phyloP scores from a whole-genome alignment of 257 asterid genomes.

The Petunia secreta region DNA sequence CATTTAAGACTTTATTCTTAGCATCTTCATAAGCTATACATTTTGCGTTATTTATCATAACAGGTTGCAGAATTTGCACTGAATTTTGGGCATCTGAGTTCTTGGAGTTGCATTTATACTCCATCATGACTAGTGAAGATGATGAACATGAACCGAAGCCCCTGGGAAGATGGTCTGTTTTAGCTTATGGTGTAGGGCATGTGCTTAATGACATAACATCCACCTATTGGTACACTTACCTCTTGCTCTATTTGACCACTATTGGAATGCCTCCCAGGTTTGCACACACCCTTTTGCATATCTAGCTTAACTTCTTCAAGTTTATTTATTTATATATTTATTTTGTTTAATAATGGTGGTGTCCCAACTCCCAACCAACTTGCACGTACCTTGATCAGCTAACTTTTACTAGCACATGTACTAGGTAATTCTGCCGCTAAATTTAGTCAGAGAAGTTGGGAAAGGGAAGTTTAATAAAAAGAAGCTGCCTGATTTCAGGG shows the following conservation, averaged over 20 bases:
- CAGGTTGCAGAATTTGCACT: not conserved
- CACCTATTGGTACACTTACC: constrained; percentile 92
- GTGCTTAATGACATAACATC: constrained; percentile 93
- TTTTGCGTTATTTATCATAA: not conserved
- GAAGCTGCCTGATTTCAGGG: not conserved
- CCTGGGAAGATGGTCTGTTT: constrained; percentile 59
- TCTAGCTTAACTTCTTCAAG: not conserved
- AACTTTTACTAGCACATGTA: no score
- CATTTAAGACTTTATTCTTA: not conserved
- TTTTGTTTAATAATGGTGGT: constrained; percentile 41
- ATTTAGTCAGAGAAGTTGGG: not conserved
- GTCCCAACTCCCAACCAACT: constrained; percentile 17
- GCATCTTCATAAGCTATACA: not conserved
- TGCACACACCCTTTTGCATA: not conserved
- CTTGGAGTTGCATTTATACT: not conserved
- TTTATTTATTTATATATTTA: not conserved
- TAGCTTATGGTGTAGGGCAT: constrained; percentile 87
- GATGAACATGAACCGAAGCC: constrained; percentile 48
- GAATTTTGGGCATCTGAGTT: not conserved
- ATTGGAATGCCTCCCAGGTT: constrained; percentile 87
- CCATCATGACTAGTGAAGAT: constrained; percentile 44
- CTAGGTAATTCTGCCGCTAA: not conserved
- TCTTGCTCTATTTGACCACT: constrained; percentile 80
- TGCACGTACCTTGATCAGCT: no score
- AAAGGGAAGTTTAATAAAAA: not conserved